Base-by-base conservation (phyloP, 495 filamentous ascomycete species). In the Penicillium diatomitis region DNA sequence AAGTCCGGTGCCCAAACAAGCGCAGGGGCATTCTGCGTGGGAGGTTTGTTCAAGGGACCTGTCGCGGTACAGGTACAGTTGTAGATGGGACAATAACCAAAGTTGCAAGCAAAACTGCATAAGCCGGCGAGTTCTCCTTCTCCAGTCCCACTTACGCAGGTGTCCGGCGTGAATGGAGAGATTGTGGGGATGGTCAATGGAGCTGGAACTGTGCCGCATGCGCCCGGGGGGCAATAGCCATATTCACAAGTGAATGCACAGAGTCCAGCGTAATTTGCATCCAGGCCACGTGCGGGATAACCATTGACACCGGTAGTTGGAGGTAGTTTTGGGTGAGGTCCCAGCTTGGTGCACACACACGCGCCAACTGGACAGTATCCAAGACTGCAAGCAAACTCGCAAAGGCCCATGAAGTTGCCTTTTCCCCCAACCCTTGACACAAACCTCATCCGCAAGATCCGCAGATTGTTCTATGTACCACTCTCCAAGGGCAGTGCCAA, bases 361-460 rank as follows among this genome's bases (percentile, higher is more conserved):
- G 50, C 53, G 1, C 46, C 42, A 8, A 60, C 33, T 4, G 56
- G 56, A 40, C 53, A 60, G 40, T 51, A 60, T 3, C 53, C 53
- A 7, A 48, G 41, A 4, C n/a, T 20, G 31, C 56, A 60, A 36
- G 46, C 41, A 29, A 53, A 60, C 1, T 39, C 36, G 31, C 56
- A 60, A 3, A 60, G 38, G 0, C 52, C 50, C 3, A 1, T 34
- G 32, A 83, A 38, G 8, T 38, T 11, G 4, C 35, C 35, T 11
- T 11, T 10, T 38, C 35, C 35, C 35, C 35, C 35, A 38, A 10
- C 35, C 35, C 8, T 38, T 3, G 35, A 38, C 5, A 38, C 35
- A 38, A 11, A 38, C 35, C 6, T 38, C 35, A 9, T n/a, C 6
- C 9, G 9, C 35, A 38, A 38, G 35, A 11, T 38, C 35, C 3